These are phyloP conservation scores for Adansonia grandidieri DNA, from an alignment of 441 rosid species.

Conservation along the genomic window DNA sequence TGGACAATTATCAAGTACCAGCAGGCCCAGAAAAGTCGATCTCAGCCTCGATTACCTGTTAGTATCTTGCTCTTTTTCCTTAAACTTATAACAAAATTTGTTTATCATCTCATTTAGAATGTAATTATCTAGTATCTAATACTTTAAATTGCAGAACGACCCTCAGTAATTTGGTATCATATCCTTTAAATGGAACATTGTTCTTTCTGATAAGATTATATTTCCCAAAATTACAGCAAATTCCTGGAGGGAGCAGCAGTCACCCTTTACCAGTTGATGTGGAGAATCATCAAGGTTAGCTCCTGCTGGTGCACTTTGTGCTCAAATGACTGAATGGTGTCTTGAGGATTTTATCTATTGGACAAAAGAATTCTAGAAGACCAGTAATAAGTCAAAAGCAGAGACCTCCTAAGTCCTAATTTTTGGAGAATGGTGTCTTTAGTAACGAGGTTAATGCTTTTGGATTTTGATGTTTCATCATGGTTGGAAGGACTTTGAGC, in stretches of 20 bases:
- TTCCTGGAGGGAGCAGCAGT: constrained; percentile 65
- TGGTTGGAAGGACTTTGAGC: background rate
- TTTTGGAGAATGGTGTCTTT: background rate
- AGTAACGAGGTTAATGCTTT: background rate
- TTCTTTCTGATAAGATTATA: constrained; percentile 24
- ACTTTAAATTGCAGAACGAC: background rate
- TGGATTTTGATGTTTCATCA: background rate
- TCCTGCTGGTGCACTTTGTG: constrained; percentile 17
- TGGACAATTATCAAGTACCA: constrained; percentile 92
- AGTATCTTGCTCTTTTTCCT: constrained; percentile 23
- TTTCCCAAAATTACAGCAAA: constrained; percentile 45
- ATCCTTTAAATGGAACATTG: constrained; percentile 11
- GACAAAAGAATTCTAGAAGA: constrained; percentile 16
- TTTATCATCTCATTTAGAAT: background rate
- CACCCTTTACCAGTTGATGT: constrained; percentile 54
- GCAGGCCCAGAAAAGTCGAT: constrained; percentile 70
- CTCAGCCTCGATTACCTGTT: constrained; percentile 54
- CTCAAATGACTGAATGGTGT: constrained; percentile 12
- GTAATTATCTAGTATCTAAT: background rate
- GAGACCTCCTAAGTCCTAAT: background rate
- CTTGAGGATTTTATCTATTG: constrained; percentile 8
- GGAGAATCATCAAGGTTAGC: constrained; percentile 74
- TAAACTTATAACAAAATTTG: background rate
- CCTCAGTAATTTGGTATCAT: background rate
- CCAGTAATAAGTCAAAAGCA: background rate